Evolutionary conservation across 352 stramenopile species (phyloP).

Genomic region (Blastocystis sp.): DNA sequence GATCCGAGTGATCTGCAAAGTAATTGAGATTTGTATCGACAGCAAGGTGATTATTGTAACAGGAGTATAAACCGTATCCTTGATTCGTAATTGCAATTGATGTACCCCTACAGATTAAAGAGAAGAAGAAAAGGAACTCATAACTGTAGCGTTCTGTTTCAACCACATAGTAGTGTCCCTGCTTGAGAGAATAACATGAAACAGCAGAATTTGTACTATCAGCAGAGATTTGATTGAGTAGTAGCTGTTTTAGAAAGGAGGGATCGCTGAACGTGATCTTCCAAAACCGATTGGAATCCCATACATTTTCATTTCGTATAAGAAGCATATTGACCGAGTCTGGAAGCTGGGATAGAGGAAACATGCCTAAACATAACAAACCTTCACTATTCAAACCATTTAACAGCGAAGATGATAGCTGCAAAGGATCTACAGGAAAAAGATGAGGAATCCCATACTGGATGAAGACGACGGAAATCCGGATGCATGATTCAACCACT

Average conservation of each 20-base stretch:
- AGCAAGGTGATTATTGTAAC: not conserved
- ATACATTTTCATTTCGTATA: conserved; percentile 21
- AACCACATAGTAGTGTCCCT: conserved; percentile 24
- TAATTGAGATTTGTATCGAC: conserved; percentile 4
- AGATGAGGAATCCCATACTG: not conserved
- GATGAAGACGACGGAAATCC: not conserved
- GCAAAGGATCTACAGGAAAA: not conserved
- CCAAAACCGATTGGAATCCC: not conserved
- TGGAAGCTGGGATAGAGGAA: not conserved
- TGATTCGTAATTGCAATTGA: not conserved
- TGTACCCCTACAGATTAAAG: not conserved
- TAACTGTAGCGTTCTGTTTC: conserved; percentile 24
- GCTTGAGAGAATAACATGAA: conserved; percentile 13
- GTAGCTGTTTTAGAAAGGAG: not conserved
- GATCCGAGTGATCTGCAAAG: not conserved
- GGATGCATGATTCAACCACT: not conserved
- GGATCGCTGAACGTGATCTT: conserved; percentile 46
- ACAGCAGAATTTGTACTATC: not conserved
- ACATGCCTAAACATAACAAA: conserved; percentile 1
- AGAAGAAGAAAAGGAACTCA: not conserved
- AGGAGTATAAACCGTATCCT: not conserved
- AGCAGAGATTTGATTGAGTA: not conserved
- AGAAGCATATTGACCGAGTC: not conserved
- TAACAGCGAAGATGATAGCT: not conserved
- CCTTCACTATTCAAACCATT: not conserved